These are phyloP conservation scores for Claviceps pazoutovae DNA, from an alignment of 2,329 filamentous ascomycete species.

Conservation along the genomic window DNA sequence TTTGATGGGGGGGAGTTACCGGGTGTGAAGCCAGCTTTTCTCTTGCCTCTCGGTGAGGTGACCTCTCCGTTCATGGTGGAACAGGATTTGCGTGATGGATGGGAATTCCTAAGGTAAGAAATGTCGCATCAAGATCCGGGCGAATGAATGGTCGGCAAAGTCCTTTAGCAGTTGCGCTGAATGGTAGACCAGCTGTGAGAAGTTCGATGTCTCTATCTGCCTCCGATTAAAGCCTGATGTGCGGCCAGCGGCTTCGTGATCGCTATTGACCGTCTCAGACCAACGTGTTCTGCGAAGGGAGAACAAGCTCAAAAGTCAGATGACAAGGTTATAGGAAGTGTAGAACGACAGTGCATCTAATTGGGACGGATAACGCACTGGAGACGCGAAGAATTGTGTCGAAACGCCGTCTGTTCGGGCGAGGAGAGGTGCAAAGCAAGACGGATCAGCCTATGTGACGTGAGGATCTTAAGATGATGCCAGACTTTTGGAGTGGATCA, in stretches of 20 bases:
- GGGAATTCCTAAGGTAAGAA: conserved; percentile 1
- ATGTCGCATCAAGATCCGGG: conserved; percentile 5
- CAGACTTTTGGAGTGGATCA: conserved; percentile 5
- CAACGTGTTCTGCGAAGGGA: neutral
- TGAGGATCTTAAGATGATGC: conserved; percentile 12
- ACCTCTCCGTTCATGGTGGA: conserved; percentile 30
- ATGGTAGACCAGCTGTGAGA: neutral
- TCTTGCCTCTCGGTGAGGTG: conserved; percentile 32
- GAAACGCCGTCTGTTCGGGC: neutral
- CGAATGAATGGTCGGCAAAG: neutral
- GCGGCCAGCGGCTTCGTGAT: neutral
- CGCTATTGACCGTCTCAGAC: neutral
- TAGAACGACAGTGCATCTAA: conserved; percentile 15
- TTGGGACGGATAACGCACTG: conserved; percentile 4
- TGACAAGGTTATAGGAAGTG: conserved; percentile 7
- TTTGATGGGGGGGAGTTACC: conserved; percentile 22
- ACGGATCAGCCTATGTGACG: conserved; percentile 19
- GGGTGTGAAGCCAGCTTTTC: conserved; percentile 34
- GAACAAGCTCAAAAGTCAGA: conserved; percentile 6
- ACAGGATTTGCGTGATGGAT: neutral
- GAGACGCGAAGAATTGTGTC: conserved; percentile 2
- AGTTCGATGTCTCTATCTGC: neutral
- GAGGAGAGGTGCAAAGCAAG: neutral
- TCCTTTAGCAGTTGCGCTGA: neutral
- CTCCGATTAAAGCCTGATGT: neutral